Conservation (phyloP, 2,329 filamentous ascomycete genomes). For the Cercospora sp. region DNA sequence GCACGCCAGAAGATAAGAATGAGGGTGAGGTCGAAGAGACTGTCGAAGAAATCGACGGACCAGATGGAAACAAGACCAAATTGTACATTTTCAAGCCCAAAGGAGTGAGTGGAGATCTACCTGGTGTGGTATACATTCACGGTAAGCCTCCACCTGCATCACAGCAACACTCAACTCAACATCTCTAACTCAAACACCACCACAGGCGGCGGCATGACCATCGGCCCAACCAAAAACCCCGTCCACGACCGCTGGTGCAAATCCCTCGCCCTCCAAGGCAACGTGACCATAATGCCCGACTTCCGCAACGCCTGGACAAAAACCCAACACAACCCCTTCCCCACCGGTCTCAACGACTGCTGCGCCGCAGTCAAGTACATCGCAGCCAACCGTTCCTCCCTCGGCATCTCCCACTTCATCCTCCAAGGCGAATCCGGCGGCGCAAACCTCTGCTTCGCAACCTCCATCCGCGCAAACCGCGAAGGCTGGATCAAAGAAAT, state of each 20-base stretch:
- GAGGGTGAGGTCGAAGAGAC: constrained; percentile 21
- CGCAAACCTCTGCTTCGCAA: constrained; percentile 35
- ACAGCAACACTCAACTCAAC: background rate
- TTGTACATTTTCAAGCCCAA: constrained; percentile 23
- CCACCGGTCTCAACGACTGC: constrained; percentile 38
- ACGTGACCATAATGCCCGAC: constrained; percentile 33
- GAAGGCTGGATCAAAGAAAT: constrained; percentile 34
- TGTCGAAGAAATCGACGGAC: constrained; percentile 20
- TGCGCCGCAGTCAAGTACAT: constrained; percentile 32
- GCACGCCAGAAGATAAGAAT: constrained; percentile 20
- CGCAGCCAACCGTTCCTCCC: constrained; percentile 24
- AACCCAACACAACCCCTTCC: constrained; percentile 33
- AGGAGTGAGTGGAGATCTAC: constrained; percentile 20
- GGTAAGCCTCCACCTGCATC: constrained; percentile 20
- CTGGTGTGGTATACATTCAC: constrained; percentile 31
- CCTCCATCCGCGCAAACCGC: constrained; percentile 32
- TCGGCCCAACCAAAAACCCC: constrained; percentile 26
- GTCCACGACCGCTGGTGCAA: constrained; percentile 34
- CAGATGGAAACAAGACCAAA: constrained; percentile 29
- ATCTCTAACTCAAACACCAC: constrained; percentile 16
- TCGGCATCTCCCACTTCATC: constrained; percentile 34
- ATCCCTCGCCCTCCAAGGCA: constrained; percentile 31
- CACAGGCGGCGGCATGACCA: constrained; percentile 33
- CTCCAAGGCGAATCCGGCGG: constrained; percentile 39
- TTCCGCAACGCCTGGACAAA: constrained; percentile 39